phyloP scores from a whole-genome alignment of 1,284 basidiomycete species.

The Coniophora puteana region DNA sequence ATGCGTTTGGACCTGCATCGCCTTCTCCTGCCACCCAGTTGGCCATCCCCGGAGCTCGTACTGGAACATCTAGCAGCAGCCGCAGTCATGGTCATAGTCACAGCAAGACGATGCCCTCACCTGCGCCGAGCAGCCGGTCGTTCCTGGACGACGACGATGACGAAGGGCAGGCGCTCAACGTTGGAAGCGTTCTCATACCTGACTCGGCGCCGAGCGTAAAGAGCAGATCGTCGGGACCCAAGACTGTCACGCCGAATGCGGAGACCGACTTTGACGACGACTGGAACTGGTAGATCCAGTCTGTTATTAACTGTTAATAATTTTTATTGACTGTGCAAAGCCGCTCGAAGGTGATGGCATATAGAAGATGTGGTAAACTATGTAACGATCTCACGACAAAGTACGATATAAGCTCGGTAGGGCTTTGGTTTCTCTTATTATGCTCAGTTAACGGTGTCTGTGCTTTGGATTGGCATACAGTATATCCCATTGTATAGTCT shows the following conservation, averaged over 20 bases:
- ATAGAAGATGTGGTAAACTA: too few relatives aligned
- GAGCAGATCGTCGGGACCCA: slow-evolving; percentile 15
- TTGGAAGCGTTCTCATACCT: slow-evolving; percentile 29
- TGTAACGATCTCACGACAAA: too few relatives aligned
- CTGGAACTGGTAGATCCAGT: slow-evolving; percentile 47
- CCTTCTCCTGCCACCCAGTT: slow-evolving; percentile 9
- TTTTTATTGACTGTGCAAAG: too few relatives aligned
- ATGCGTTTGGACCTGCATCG: slow-evolving; percentile 37
- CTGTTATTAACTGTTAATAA: too few relatives aligned
- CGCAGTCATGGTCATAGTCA: too few relatives aligned
- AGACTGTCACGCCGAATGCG: slow-evolving; percentile 17
- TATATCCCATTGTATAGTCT: too few relatives aligned
- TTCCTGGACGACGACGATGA: slow-evolving; percentile 38
- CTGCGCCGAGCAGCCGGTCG: slow-evolving; percentile 15
- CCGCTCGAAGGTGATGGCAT: too few relatives aligned
- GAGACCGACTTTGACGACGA: slow-evolving; percentile 53
- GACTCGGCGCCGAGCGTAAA: slow-evolving; percentile 14
- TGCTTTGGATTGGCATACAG: too few relatives aligned
- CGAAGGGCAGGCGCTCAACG: slow-evolving; percentile 9
- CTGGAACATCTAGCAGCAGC: slow-evolving; percentile 11
- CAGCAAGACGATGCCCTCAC: too few relatives aligned
- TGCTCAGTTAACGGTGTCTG: too few relatives aligned
- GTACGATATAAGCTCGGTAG: too few relatives aligned
- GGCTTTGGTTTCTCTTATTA: too few relatives aligned
- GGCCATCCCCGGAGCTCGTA: slow-evolving; percentile 9